Evolutionary conservation across 345 rosid species (phyloP).

Genomic region (Eucalyptus regnans): DNA sequence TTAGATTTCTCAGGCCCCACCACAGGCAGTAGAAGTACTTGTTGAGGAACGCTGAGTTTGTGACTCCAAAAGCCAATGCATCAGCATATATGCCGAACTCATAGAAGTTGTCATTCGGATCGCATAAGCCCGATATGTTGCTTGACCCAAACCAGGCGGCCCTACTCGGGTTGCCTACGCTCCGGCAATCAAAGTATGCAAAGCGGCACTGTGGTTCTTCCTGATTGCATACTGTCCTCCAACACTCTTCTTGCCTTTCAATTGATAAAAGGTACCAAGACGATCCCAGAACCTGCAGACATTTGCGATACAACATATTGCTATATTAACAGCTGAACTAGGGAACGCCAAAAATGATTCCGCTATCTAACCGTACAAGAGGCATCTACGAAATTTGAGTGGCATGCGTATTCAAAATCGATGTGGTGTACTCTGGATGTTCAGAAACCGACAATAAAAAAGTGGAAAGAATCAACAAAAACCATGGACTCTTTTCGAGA

Average conservation of each 20-base stretch:
- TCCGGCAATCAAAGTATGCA: constrained; percentile 17
- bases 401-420: neutral
- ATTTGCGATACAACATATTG: neutral
- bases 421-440: neutral
- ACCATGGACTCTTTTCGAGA: neutral
- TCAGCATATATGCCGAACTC: constrained; percentile 31
- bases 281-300: constrained; percentile 28
- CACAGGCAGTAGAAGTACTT: constrained; percentile 37
- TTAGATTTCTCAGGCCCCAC: constrained; percentile 44
- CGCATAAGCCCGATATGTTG: constrained; percentile 15
- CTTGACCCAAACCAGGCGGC: constrained; percentile 14
- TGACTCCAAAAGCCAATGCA: constrained; percentile 14
- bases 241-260: constrained; percentile 33
- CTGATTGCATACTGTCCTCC: constrained; percentile 19
- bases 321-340: neutral
- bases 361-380: neutral
- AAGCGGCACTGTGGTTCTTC: constrained; percentile 1
- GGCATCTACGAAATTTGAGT: neutral
- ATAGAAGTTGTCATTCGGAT: constrained; percentile 1
- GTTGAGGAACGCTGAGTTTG: constrained; percentile 14
- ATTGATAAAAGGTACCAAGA: constrained; percentile 39
- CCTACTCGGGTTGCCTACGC: constrained; percentile 2
- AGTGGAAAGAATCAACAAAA: neutral
- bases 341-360: neutral
- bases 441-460: neutral